These are phyloP conservation scores for Sphaerobolus stellatus DNA, from an alignment of 1,284 basidiomycete species.

Conservation along the genomic window DNA sequence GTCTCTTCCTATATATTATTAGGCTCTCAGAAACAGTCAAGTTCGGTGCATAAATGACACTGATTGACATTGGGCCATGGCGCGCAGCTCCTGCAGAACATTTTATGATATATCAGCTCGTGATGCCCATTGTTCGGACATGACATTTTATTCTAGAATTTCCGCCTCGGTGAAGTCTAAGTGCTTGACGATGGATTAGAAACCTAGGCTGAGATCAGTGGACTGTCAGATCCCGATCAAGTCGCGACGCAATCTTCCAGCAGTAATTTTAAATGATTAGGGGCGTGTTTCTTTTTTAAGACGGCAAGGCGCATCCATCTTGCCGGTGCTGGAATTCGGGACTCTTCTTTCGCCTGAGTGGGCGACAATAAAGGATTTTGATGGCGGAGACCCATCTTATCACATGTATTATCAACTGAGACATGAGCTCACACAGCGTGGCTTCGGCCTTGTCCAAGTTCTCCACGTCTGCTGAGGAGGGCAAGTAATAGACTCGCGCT, in stretches of 20 bases:
- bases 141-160: slow-evolving; percentile 63
- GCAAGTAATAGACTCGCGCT: slow-evolving; percentile 79
- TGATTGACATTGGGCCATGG: slow-evolving; percentile 63
- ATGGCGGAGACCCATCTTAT: slow-evolving; percentile 52
- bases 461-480: slow-evolving; percentile 64
- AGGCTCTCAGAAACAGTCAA: no score
- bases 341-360: slow-evolving; percentile 47
- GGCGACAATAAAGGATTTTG: no score
- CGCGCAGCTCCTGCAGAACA: slow-evolving; percentile 71
- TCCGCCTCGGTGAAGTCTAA: slow-evolving; percentile 66
- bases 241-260: no score
- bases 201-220: no score
- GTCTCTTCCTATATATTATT: no score
- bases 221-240: no score
- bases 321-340: slow-evolving; percentile 75
- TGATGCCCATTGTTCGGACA: no score
- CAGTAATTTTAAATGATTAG: slow-evolving; percentile 60
- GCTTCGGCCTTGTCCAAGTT: slow-evolving; percentile 67
- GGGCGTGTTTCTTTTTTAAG: slow-evolving; percentile 69
- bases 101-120: slow-evolving; percentile 40
- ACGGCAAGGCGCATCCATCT: slow-evolving; percentile 80
- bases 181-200: slow-evolving; percentile 72
- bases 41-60: no score
- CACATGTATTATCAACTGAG: slow-evolving; percentile 56
- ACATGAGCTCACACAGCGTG: slow-evolving; percentile 70